These are phyloP conservation scores for Lactarius deliciosus DNA, from an alignment of 768 basidiomycete species.

Conservation along the genomic window DNA sequence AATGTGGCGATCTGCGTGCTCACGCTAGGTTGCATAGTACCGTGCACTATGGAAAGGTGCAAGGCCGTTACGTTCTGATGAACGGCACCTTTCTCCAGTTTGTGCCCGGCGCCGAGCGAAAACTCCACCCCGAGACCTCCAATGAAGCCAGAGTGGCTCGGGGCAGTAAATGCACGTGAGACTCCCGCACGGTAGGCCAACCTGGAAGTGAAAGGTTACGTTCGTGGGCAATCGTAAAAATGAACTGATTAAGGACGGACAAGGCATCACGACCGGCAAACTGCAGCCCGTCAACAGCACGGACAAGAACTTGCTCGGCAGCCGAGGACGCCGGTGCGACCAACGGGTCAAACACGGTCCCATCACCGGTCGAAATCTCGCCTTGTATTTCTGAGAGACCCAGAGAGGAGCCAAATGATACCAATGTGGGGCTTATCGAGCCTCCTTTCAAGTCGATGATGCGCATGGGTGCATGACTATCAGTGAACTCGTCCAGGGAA, in stretches of 20 bases:
- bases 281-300: slow-evolving; percentile 72
- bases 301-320: slow-evolving; percentile 50
- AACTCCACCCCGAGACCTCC: slow-evolving; percentile 47
- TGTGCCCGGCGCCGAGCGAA: slow-evolving; percentile 41
- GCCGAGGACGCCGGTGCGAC: slow-evolving; percentile 48
- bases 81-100: slow-evolving; percentile 44
- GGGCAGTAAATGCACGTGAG: slow-evolving; percentile 39
- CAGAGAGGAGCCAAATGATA: slow-evolving; percentile 68
- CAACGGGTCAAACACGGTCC: slow-evolving; percentile 56
- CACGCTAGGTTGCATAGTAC: slow-evolving; percentile 47
- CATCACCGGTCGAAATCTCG: slow-evolving; percentile 73
- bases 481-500: slow-evolving; percentile 32
- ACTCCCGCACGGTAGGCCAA: slow-evolving; percentile 61
- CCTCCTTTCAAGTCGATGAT: slow-evolving; percentile 72
- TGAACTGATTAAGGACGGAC: slow-evolving; percentile 43
- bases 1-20: slow-evolving; percentile 78
- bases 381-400: slow-evolving; percentile 67
- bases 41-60: slow-evolving; percentile 41
- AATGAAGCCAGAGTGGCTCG: slow-evolving; percentile 38
- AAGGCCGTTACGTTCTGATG: slow-evolving; percentile 46
- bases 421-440: slow-evolving; percentile 62
- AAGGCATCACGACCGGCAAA: slow-evolving; percentile 69
- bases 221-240: slow-evolving; percentile 7
- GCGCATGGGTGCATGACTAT: slow-evolving; percentile 29
- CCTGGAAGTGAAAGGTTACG: slow-evolving; percentile 37